Conservation (phyloP, 2,329 filamentous ascomycete genomes). For the Botrytis elliptica region DNA sequence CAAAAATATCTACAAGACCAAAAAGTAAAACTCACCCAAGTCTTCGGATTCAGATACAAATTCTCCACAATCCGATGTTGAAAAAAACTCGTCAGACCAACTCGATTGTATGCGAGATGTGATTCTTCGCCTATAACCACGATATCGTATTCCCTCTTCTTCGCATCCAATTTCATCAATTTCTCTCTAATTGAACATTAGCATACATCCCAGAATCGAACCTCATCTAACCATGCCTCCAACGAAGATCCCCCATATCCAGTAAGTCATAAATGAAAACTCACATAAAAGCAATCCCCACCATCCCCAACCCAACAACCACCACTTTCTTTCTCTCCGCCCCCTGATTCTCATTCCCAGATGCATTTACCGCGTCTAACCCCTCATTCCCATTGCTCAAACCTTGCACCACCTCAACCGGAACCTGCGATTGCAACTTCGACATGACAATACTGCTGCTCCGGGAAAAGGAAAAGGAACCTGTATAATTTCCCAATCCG, state of each 20-base stretch:
- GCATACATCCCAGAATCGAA: background rate
- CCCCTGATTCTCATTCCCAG: constrained; percentile 30
- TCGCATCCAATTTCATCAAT: constrained; percentile 77
- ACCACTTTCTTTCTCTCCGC: constrained; percentile 64
- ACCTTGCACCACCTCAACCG: constrained; percentile 28
- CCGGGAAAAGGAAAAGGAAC: background rate
- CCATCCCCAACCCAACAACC: constrained; percentile 88
- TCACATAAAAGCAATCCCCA: constrained; percentile 84
- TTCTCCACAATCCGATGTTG: constrained; percentile 82
- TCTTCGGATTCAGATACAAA: constrained; percentile 79
- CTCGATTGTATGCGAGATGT: constrained; percentile 87
- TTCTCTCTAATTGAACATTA: constrained; percentile 64
- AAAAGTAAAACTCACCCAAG: constrained; percentile 62
- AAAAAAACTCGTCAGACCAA: constrained; percentile 86
- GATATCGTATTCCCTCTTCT: constrained; percentile 73
- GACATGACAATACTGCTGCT: constrained; percentile 28
- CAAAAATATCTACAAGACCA: background rate
- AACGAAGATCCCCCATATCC: too few relatives aligned
- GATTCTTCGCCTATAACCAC: constrained; percentile 85
- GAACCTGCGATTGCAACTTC: constrained; percentile 34
- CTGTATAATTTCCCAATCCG: background rate
- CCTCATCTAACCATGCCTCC: too few relatives aligned
- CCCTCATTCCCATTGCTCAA: constrained; percentile 30
- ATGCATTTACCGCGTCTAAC: constrained; percentile 32
- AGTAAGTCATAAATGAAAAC: constrained; percentile 38